Percentiles rank a stretch among this genome's conserved stretches.
These are phyloP conservation scores for Saksenaea vasiformis DNA, from an alignment of 371 early-diverging fungal genomes.

Conservation along the genomic window DNA sequence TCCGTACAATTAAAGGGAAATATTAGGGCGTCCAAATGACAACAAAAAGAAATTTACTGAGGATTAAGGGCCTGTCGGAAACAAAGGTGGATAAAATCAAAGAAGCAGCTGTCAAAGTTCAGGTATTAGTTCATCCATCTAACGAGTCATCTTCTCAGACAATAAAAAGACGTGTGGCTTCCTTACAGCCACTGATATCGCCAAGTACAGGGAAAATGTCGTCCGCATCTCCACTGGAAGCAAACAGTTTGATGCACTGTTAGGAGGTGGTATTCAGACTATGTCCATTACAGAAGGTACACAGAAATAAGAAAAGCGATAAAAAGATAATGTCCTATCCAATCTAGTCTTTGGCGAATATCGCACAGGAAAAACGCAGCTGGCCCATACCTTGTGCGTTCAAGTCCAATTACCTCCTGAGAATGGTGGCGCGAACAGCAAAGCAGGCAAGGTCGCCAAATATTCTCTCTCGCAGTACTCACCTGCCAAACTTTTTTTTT, in stretches of 20 bases:
- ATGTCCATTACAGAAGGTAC: slow-evolving; percentile 84
- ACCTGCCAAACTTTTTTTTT: slow-evolving; percentile 6
- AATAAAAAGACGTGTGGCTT: slow-evolving; percentile 56
- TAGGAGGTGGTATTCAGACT: slow-evolving; percentile 91
- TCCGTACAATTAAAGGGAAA: not conserved
- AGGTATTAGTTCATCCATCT: slow-evolving; percentile 22
- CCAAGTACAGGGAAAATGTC: slow-evolving; percentile 78
- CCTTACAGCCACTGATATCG: slow-evolving; percentile 86
- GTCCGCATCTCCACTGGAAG: slow-evolving; percentile 88
- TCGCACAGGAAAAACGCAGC: slow-evolving; percentile 84
- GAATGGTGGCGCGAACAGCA: slow-evolving; percentile 72
- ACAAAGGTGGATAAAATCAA: slow-evolving; percentile 88
- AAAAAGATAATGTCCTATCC: not conserved
- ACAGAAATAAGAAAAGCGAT: not conserved
- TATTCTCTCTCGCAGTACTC: not conserved
- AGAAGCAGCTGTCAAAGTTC: slow-evolving; percentile 66
- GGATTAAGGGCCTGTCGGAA: slow-evolving; percentile 85
- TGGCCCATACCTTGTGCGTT: slow-evolving; percentile 79
- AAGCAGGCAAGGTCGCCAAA: slow-evolving; percentile 41
- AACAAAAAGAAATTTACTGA: slow-evolving; percentile 65
- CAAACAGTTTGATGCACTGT: slow-evolving; percentile 84
- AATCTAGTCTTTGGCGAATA: slow-evolving; percentile 69
- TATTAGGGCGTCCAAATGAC: slow-evolving; percentile 81
- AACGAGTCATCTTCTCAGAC: slow-evolving; percentile 1
- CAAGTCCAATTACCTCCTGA: slow-evolving; percentile 67